Percentiles rank a stretch among this genome's conserved stretches.
Conservation (phyloP, 495 filamentous ascomycete genomes). For the Xylaria telfairii region DNA sequence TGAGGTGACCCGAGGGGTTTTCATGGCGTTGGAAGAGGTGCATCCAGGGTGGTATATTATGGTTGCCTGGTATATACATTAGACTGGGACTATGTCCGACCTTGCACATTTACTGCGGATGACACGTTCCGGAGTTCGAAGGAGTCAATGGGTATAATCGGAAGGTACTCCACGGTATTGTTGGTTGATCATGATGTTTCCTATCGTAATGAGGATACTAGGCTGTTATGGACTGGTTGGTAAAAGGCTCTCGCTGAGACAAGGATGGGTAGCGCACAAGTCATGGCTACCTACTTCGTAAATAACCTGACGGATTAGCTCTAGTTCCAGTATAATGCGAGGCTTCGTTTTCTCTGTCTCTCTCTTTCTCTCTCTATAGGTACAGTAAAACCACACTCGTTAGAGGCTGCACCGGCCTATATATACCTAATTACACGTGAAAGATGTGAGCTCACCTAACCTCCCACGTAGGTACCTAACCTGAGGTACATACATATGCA, state of each 20-base stretch:
- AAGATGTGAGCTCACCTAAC: neutral
- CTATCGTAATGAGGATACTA: constrained; percentile 26
- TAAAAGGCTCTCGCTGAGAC: neutral
- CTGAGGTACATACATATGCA: neutral
- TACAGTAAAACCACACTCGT: neutral
- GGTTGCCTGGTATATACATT: constrained; percentile 15
- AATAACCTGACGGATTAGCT: neutral
- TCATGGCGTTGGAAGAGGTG: constrained; percentile 11
- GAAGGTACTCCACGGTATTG: neutral
- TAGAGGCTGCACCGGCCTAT: neutral
- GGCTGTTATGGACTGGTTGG: neutral
- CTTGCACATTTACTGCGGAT: neutral
- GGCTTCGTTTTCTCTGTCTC: neutral
- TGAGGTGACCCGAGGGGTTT: neutral
- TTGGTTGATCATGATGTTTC: neutral
- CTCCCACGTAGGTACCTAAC: neutral
- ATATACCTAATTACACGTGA: neutral
- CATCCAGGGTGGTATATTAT: constrained; percentile 1
- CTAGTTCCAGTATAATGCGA: neutral
- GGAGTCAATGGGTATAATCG: constrained; percentile 11
- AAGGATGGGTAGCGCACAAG: neutral
- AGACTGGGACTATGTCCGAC: neutral
- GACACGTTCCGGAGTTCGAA: constrained; percentile 16
- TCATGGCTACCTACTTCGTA: neutral
- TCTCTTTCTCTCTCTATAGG: neutral